Evolutionary conservation across 768 basidiomycete genomes (phyloP).

Genomic region (Leccinum boreale): DNA sequence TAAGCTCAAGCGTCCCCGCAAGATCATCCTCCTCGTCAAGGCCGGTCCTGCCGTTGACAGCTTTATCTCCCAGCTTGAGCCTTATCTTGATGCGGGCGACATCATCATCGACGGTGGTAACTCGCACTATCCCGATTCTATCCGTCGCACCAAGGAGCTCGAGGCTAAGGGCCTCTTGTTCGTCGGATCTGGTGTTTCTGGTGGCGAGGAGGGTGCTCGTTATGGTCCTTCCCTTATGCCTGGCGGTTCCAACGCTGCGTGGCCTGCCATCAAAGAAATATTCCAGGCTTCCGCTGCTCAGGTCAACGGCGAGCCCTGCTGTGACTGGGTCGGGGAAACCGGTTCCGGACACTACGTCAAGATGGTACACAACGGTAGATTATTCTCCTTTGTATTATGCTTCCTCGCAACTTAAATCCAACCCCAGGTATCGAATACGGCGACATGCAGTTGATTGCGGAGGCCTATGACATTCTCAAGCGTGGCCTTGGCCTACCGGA

Average conservation of each 20-base stretch:
- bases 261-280: conserved; percentile 96
- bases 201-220: conserved; percentile 98
- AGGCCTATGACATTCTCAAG: conserved; percentile 98
- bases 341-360: conserved; percentile 99
- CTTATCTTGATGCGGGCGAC: conserved; percentile 91
- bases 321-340: conserved; percentile 98
- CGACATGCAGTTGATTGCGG: conserved; percentile 99
- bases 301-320: conserved; percentile 93
- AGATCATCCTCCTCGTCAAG: conserved; percentile 98
- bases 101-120: conserved; percentile 99
- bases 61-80: conserved; percentile 88
- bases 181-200: conserved; percentile 98
- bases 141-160: conserved; percentile 90
- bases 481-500: conserved; percentile 86
- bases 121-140: conserved; percentile 98
- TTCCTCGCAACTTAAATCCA: conserved; percentile 3
- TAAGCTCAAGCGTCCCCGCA: conserved; percentile 93
- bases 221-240: conserved; percentile 99
- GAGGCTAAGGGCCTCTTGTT: conserved; percentile 94
- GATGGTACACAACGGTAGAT: conserved; percentile 95
- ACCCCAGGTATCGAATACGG: conserved; percentile 93
- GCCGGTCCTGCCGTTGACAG: conserved; percentile 94
- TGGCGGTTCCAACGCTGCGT: conserved; percentile 90
- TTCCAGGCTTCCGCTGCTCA: conserved; percentile 99
- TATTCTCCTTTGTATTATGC: conserved; percentile 1